Conservation (phyloP, 2,329 filamentous ascomycete genomes). For the Xylaria polymorpha region DNA sequence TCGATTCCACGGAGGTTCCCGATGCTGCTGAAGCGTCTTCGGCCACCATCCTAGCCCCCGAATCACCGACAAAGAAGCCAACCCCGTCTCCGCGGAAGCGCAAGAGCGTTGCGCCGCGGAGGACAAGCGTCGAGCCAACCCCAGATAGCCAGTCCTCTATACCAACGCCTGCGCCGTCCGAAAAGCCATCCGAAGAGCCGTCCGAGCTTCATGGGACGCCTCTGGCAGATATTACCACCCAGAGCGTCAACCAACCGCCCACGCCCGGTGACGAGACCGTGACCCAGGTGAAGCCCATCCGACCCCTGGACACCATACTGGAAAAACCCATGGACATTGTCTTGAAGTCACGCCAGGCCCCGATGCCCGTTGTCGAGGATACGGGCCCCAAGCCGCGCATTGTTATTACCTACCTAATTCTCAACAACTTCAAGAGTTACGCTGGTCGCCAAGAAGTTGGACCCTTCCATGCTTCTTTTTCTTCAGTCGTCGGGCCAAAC, state of each 20-base stretch:
- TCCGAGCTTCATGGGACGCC: slow-evolving; percentile 66
- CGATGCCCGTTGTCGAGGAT: slow-evolving; percentile 76
- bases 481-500: slow-evolving; percentile 96
- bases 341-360: slow-evolving; percentile 81
- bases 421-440: slow-evolving; percentile 99
- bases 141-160: slow-evolving; percentile 55
- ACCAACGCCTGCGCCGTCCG: slow-evolving; percentile 65
- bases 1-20: slow-evolving; percentile 71
- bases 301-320: slow-evolving; percentile 79
- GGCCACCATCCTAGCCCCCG: slow-evolving; percentile 47
- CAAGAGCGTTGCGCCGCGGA: slow-evolving; percentile 65
- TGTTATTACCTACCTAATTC: slow-evolving; percentile 89
- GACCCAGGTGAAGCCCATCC: slow-evolving; percentile 74
- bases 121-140: slow-evolving; percentile 54
- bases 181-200: slow-evolving; percentile 53
- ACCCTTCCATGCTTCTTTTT: slow-evolving; percentile 96
- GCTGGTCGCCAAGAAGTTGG: slow-evolving; percentile 94
- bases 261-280: slow-evolving; percentile 60
- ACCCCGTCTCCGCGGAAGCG: slow-evolving; percentile 75
- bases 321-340: slow-evolving; percentile 96
- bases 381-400: slow-evolving; percentile 84
- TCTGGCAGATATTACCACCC: slow-evolving; percentile 78
- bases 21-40: slow-evolving; percentile 64
- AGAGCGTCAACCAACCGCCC: slow-evolving; percentile 71
- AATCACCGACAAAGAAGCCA: slow-evolving; percentile 57